Conservation (phyloP, 306 rosid species). For the Sphenostylis stenocarpa region DNA sequence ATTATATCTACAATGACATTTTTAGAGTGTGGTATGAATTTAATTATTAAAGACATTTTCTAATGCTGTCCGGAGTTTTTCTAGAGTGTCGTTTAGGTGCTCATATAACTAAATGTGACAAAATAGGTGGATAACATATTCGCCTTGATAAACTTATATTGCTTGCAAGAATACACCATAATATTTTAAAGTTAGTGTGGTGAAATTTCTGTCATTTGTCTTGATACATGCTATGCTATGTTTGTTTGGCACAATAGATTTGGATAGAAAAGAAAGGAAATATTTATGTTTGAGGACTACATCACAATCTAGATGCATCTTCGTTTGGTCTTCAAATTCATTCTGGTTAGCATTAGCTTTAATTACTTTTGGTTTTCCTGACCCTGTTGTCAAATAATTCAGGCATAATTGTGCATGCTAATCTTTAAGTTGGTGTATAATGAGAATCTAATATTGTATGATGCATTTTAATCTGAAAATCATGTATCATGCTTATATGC, state of each 20-base stretch:
- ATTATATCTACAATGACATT: neutral
- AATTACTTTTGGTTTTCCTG: neutral
- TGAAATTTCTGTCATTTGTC: neutral
- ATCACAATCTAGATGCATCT: neutral
- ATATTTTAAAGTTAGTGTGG: neutral
- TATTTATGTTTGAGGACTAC: neutral
- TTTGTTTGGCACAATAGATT: neutral
- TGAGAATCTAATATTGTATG: constrained; percentile 5
- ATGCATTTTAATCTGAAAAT: constrained; percentile 15
- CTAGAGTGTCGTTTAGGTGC: neutral
- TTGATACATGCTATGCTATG: neutral
- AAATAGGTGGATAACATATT: neutral
- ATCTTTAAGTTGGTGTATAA: constrained; percentile 6
- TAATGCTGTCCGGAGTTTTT: neutral
- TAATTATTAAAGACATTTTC: neutral
- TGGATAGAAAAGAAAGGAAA: neutral
- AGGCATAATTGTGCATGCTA: neutral
- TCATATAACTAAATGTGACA: neutral
- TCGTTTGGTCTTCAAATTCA: neutral
- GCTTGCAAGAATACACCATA: neutral
- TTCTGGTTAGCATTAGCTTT: neutral
- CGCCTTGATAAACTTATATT: neutral
- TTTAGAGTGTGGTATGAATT: neutral
- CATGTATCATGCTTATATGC: constrained; percentile 1
- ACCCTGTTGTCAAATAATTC: neutral